These are phyloP conservation scores for Scutellaria minor DNA, from an alignment of 257 asterid genomes.

Conservation along the genomic window DNA sequence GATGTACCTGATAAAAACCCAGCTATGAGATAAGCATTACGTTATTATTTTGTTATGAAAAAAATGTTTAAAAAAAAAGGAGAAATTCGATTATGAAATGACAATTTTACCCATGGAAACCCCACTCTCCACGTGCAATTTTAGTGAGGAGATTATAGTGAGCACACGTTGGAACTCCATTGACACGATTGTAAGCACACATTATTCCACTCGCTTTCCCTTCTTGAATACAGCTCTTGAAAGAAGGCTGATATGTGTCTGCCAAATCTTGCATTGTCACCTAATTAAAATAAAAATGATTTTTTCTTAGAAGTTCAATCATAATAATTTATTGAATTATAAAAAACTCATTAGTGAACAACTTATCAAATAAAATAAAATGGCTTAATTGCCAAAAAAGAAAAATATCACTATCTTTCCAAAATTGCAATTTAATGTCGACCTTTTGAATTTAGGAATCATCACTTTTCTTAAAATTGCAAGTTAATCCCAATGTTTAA, in stretches of 20 bases:
- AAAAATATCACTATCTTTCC: too few relatives aligned
- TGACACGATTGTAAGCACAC: slow-evolving; percentile 92
- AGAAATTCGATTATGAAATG: slow-evolving; percentile 2
- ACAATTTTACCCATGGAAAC: slow-evolving; percentile 66
- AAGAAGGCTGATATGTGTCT: slow-evolving; percentile 93
- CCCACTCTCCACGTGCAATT: slow-evolving; percentile 78
- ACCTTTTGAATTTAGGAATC: too few relatives aligned
- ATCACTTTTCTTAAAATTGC: too few relatives aligned
- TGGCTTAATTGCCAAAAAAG: too few relatives aligned
- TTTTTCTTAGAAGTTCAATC: too few relatives aligned
- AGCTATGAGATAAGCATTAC: background rate
- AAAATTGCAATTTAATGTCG: too few relatives aligned
- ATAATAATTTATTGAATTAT: too few relatives aligned
- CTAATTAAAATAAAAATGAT: slow-evolving; percentile 31
- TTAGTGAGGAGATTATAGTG: slow-evolving; percentile 66
- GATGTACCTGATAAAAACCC: slow-evolving; percentile 61
- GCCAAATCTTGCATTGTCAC: slow-evolving; percentile 86
- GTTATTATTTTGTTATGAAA: background rate
- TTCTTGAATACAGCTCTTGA: slow-evolving; percentile 65
- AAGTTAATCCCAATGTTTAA: too few relatives aligned
- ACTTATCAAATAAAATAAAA: background rate
- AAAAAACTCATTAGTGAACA: background rate
- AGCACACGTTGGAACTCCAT: slow-evolving; percentile 88
- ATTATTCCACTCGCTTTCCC: slow-evolving; percentile 90
- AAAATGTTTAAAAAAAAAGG: background rate